Evolutionary conservation across 305 asterid genomes (phyloP).

Genomic region (Fraxinus floribunda): DNA sequence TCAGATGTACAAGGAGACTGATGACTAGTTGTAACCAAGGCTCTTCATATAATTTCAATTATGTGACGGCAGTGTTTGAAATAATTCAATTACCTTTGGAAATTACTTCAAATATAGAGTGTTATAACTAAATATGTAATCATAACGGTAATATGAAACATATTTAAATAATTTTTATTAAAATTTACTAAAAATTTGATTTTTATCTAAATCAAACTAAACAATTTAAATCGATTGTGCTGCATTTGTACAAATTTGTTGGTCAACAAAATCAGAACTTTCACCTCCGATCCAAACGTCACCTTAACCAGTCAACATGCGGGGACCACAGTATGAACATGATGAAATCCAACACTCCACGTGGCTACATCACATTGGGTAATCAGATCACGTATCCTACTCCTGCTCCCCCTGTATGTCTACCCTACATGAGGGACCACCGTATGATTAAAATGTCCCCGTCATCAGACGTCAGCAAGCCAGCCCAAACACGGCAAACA

Average conservation of each 20-base stretch:
- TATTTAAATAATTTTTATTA: too few relatives aligned
- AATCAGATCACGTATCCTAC: slow-evolving; percentile 11
- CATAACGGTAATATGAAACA: too few relatives aligned
- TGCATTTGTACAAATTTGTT: background rate
- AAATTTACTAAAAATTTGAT: too few relatives aligned
- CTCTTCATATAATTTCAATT: background rate
- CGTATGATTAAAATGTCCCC: slow-evolving; percentile 22
- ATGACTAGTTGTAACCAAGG: background rate
- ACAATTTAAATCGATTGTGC: too few relatives aligned
- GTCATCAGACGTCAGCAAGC: slow-evolving; percentile 33
- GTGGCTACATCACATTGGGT: slow-evolving; percentile 23
- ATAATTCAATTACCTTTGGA: background rate
- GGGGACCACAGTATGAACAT: background rate
- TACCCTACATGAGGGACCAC: slow-evolving; percentile 40
- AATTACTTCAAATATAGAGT: too few relatives aligned
- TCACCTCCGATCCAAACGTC: slow-evolving; percentile 19
- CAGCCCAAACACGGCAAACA: slow-evolving; percentile 36
- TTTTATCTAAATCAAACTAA: too few relatives aligned
- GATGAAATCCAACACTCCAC: background rate
- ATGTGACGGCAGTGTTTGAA: background rate
- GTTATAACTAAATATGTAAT: too few relatives aligned
- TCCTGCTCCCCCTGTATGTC: background rate
- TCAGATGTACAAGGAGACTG: background rate
- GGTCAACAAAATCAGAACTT: background rate
- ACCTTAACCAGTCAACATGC: background rate